Conservation (phyloP, 2,329 filamentous ascomycete species). For the Hypoxylon sp. region DNA sequence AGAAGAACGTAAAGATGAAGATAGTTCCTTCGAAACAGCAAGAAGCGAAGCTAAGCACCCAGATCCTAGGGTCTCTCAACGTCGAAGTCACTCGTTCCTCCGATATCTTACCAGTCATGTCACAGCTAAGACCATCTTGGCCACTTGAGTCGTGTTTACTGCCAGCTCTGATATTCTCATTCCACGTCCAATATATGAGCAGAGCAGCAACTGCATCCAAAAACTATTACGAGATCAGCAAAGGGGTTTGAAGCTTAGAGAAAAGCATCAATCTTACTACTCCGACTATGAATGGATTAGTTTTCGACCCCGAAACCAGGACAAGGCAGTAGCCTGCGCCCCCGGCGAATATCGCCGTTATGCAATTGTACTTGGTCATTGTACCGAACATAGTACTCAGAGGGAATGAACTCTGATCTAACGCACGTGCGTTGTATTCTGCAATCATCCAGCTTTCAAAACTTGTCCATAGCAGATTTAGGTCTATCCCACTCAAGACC, state of each 20-base stretch:
- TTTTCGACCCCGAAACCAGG: constrained; percentile 59
- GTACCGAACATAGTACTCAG: constrained; percentile 64
- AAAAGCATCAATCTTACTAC: constrained; percentile 45
- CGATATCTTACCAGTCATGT: not conserved
- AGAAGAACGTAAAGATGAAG: constrained; percentile 54
- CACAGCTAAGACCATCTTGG: not conserved
- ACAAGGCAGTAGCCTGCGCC: constrained; percentile 65
- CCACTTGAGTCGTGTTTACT: not conserved
- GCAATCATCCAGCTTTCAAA: constrained; percentile 74
- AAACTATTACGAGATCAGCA: constrained; percentile 36
- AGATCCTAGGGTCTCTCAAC: constrained; percentile 47
- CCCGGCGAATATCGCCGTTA: constrained; percentile 65
- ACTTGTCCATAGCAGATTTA: constrained; percentile 69
- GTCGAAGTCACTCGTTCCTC: not conserved
- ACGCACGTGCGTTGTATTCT: constrained; percentile 63
- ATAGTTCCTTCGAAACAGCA: constrained; percentile 55
- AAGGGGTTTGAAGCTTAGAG: not conserved
- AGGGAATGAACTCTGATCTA: constrained; percentile 56
- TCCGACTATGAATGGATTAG: constrained; percentile 63
- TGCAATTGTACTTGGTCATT: constrained; percentile 65
- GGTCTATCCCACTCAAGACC: constrained; percentile 66
- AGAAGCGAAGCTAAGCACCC: constrained; percentile 52
- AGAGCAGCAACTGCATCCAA: constrained; percentile 48
- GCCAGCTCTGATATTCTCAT: constrained; percentile 45
- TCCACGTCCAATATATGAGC: constrained; percentile 52